phyloP scores from a whole-genome alignment of 1,284 basidiomycete genomes.

The Ganoderma lucidum region DNA sequence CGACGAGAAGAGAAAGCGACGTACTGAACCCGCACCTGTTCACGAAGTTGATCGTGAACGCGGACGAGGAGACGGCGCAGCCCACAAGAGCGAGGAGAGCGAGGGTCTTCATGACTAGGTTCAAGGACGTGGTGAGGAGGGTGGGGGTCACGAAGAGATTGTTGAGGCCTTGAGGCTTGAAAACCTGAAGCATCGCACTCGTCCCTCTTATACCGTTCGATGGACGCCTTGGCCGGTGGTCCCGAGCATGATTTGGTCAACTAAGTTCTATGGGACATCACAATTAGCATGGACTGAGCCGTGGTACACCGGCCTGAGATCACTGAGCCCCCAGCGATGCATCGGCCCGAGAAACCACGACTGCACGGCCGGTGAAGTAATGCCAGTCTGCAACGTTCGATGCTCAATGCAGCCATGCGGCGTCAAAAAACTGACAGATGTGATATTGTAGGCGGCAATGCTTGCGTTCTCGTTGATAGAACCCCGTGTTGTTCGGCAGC shows the following conservation, averaged over 20 bases:
- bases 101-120: background rate
- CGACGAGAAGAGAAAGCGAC: background rate
- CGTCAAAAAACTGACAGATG: background rate
- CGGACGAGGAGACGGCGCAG: background rate
- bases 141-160: background rate
- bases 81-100: conserved; percentile 1
- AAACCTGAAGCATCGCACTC: background rate
- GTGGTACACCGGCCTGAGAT: background rate
- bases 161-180: background rate
- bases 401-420: background rate
- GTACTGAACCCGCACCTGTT: conserved; percentile 10
- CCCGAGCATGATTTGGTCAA: background rate
- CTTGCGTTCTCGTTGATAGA: background rate
- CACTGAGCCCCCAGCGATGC: background rate
- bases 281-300: no score
- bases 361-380: background rate
- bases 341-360: background rate
- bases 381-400: background rate
- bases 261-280: background rate
- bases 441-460: background rate
- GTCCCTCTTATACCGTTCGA: background rate
- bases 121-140: background rate
- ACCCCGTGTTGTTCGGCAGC: background rate
- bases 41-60: conserved; percentile 6
- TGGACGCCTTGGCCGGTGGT: background rate